Evolutionary conservation across 371 early-diverging fungal genomes (phyloP).

Genomic region (Nematocida parisii): DNA sequence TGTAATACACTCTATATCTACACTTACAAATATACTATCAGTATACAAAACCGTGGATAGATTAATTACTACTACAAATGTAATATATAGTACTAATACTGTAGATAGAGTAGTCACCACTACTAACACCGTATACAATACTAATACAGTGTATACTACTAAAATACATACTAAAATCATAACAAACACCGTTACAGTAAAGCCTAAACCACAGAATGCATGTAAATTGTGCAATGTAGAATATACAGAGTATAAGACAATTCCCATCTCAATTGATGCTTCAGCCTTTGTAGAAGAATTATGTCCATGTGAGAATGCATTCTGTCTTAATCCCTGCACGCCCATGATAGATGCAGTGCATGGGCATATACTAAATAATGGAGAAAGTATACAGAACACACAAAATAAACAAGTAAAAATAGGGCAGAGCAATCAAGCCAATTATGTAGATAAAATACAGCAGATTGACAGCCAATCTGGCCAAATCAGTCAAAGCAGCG

Average conservation of each 20-base stretch:
- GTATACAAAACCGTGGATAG: not conserved
- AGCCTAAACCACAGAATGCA: not conserved
- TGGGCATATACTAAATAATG: too few relatives aligned
- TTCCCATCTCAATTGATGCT: conserved; percentile 44
- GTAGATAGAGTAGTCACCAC: too few relatives aligned
- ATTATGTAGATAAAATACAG: not conserved
- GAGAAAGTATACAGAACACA: not conserved
- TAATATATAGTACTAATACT: not conserved
- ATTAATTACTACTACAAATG: conserved; percentile 11
- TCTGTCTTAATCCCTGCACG: conserved; percentile 47
- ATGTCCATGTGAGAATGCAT: conserved; percentile 54
- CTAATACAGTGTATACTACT: too few relatives aligned
- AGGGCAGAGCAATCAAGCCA: not conserved
- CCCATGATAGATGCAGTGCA: conserved; percentile 12
- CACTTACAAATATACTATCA: not conserved
- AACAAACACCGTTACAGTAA: too few relatives aligned
- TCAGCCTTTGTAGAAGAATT: conserved; percentile 44
- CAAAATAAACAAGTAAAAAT: not conserved
- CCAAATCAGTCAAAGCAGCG: not conserved
- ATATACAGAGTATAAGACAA: conserved; percentile 35
- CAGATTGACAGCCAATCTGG: not conserved
- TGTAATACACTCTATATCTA: conserved; percentile 4
- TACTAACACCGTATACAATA: too few relatives aligned
- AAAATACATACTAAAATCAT: not conserved
- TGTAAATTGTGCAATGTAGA: not conserved